Percentiles rank a stretch among this genome's conserved stretches.
Evolutionary conservation across 352 stramenopile genomes (phyloP).

Genomic region (Globisporangium camurandrum): DNA sequence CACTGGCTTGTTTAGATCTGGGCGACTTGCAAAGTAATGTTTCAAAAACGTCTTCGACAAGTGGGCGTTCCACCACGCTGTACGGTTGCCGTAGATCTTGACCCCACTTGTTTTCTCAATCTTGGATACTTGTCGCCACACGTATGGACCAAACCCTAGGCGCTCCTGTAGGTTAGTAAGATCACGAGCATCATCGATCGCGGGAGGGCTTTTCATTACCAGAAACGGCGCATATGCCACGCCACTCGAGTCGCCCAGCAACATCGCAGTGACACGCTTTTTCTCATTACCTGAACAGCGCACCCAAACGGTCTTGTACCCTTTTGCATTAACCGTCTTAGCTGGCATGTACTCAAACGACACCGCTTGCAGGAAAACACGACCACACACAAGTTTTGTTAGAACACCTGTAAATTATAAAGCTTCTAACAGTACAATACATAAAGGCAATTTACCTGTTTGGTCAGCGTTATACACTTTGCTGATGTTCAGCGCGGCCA

Average conservation of each 20-base stretch:
- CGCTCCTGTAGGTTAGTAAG: neutral
- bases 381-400: too few relatives aligned
- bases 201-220: neutral
- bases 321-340: neutral
- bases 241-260: neutral
- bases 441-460: neutral
- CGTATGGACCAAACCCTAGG: neutral
- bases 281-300: neutral
- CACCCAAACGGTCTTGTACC: neutral
- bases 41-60: neutral
- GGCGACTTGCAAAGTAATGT: neutral
- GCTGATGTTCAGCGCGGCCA: neutral
- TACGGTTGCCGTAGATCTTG: neutral
- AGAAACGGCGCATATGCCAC: neutral
- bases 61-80: too few relatives aligned
- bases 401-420: neutral
- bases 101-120: neutral
- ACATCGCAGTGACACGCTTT: neutral
- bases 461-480: neutral
- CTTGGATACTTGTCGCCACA: neutral
- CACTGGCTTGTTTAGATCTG: neutral
- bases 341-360: neutral
- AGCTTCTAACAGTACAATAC: neutral
- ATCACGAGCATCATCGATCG: neutral
- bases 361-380: too few relatives aligned